A percentile compares a stretch with the other conserved stretches of the same genome.
phyloP scores from a whole-genome alignment of 352 stramenopile species.

The Phytophthora sansomeana region DNA sequence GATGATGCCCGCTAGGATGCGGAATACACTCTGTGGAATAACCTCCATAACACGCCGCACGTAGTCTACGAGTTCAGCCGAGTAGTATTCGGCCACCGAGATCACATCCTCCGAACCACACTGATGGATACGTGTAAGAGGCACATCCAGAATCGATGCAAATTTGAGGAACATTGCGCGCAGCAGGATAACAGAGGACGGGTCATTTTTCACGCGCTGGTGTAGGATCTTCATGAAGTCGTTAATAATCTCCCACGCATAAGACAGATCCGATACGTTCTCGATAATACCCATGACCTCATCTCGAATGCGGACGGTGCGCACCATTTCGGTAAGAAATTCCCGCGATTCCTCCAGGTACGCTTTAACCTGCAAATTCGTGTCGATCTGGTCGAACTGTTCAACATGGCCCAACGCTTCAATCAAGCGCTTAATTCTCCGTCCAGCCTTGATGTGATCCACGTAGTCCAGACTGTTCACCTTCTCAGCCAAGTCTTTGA shows the following conservation, averaged over 20 bases:
- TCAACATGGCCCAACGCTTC: constrained; percentile 95
- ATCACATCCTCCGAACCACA: constrained; percentile 93
- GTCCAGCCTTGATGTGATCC: constrained; percentile 93
- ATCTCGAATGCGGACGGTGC: constrained; percentile 93
- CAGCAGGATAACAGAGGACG: constrained; percentile 92
- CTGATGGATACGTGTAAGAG: constrained; percentile 93
- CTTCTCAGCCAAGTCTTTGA: constrained; percentile 91
- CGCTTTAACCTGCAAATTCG: constrained; percentile 95
- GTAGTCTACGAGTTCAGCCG: constrained; percentile 93
- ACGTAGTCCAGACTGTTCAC: constrained; percentile 92
- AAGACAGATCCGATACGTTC: constrained; percentile 95
- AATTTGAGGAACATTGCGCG: constrained; percentile 96
- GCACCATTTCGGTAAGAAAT: constrained; percentile 95
- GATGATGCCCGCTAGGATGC: constrained; percentile 94
- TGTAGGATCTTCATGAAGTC: constrained; percentile 96
- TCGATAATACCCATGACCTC: constrained; percentile 94
- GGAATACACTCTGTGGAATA: constrained; percentile 95
- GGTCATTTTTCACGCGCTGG: constrained; percentile 93
- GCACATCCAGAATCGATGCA: constrained; percentile 94
- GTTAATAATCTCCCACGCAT: constrained; percentile 95
- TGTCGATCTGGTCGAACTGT: constrained; percentile 96
- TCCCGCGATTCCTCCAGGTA: constrained; percentile 93
- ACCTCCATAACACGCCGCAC: constrained; percentile 95
- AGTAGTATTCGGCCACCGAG: constrained; percentile 95
- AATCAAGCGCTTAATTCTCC: constrained; percentile 95